Base-by-base conservation (phyloP, 768 basidiomycete genomes). In the Rhodotorula babjevae region DNA sequence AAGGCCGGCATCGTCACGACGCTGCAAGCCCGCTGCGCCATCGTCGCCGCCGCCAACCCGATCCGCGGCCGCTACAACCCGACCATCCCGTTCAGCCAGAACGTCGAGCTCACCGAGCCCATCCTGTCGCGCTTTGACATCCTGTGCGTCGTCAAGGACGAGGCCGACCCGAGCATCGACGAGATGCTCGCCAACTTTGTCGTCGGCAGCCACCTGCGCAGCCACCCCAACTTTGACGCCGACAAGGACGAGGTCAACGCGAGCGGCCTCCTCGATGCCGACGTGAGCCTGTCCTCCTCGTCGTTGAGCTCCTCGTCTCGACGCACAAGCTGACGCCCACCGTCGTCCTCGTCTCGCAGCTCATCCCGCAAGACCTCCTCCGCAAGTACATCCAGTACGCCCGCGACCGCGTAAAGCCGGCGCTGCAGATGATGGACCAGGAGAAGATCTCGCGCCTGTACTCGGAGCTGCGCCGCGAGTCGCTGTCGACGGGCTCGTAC, bases 371-470 rank as follows among this genome's bases (percentile, higher is more conserved):
- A 84, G 94, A 98, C 74, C 82, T 95, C 49, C 86, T 99, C 36
- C 88, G 91, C 63, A 99, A 98, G 80, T 99, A 98, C 81, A 97
- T 98, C 83, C 95, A 98, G 91, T 98, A 98, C 78, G 93, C 94
- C 0, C 87, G 92, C 71, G 96, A 98, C 79, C 90, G 88, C 80
- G 88, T 97, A 73, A 85, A 86, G 76, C 96, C 96, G 3, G 95
- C 97, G 82, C 84, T 99, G 64, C 91, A 91, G 78, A 91, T 97
- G 77, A 85, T 98, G 76, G 96, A 99, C 81, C 91, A 93, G 79
- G 93, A 97, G 79, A 98, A 98, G 82, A 86, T 98, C 33, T 85
- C 93, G 12, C 85, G 88, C n/a, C 86, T 99, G 56, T 99, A 96
- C 81, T 89, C 92, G 31, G 96, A 99, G 80, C 85, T 99, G 44